Percentiles rank a stretch among this genome's conserved stretches.
Evolutionary conservation across 164 flowering plant genomes (phyloP).

Genomic region (Umbellularia californica): DNA sequence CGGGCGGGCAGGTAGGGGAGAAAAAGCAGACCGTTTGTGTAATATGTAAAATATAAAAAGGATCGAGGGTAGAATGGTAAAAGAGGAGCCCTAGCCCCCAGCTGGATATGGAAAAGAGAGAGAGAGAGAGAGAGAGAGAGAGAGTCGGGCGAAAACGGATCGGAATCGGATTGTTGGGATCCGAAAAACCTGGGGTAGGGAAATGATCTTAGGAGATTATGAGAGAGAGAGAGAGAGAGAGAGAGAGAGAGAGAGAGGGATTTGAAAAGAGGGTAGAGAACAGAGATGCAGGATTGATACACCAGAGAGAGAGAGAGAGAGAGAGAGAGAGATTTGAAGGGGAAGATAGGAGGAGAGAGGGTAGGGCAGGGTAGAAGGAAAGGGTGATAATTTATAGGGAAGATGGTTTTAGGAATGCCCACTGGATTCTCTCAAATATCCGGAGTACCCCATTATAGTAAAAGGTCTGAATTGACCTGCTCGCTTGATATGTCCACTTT

Average conservation of each 20-base stretch:
- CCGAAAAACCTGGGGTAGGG: not conserved
- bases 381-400: not conserved
- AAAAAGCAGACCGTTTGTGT: not conserved
- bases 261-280: too few species aligned
- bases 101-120: too few species aligned
- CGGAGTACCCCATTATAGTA: not conserved
- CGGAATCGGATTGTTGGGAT: not conserved
- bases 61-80: not conserved
- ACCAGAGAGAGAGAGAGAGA: too few species aligned
- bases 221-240: too few species aligned
- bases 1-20: not conserved
- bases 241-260: conserved; percentile 1
- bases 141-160: conserved; percentile 17
- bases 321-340: not conserved
- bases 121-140: not conserved
- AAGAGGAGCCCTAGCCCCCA: too few species aligned
- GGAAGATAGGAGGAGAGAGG: not conserved
- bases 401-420: conserved; percentile 2
- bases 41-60: conserved; percentile 5
- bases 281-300: too few species aligned
- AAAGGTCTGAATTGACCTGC: too few species aligned
- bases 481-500: too few species aligned
- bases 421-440: not conserved
- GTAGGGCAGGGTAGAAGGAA: not conserved
- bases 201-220: not conserved